Evolutionary conservation across 148 eudicot species (phyloP).

Genomic region (Amaranthus hypochondriacus): DNA sequence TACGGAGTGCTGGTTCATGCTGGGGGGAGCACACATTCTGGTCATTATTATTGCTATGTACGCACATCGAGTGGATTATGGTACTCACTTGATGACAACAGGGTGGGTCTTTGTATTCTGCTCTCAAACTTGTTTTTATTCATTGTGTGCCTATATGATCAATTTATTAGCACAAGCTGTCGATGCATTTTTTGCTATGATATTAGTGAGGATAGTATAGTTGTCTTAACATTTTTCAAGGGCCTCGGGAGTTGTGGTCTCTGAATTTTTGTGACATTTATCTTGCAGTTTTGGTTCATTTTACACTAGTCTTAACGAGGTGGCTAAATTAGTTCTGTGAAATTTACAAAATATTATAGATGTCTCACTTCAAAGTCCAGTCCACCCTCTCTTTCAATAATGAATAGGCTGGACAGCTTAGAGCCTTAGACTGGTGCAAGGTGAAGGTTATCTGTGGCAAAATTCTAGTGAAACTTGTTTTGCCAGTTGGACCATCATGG

Average conservation of each 20-base stretch:
- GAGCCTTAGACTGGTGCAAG: no score
- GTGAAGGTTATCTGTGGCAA: background rate
- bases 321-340: background rate
- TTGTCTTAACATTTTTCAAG: background rate
- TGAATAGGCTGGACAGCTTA: no score
- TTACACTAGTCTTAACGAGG: background rate
- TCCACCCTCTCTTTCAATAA: no score
- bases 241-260: background rate
- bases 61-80: constrained; percentile 91
- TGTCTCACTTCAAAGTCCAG: no score
- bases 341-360: no score
- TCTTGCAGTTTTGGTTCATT: background rate
- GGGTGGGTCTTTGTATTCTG: constrained; percentile 39
- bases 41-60: constrained; percentile 88
- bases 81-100: constrained; percentile 87
- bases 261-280: background rate
- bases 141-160: background rate
- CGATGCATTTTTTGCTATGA: background rate
- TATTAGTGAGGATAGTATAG: background rate
- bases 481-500: background rate
- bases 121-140: background rate
- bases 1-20: constrained; percentile 96
- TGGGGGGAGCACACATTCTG: constrained; percentile 94
- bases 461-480: background rate
- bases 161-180: background rate